Evolutionary conservation across 2,329 filamentous ascomycete genomes (phyloP), one percentile per base, ranked within the genome.

Genomic region (Alternaria triticimaculans): DNA sequence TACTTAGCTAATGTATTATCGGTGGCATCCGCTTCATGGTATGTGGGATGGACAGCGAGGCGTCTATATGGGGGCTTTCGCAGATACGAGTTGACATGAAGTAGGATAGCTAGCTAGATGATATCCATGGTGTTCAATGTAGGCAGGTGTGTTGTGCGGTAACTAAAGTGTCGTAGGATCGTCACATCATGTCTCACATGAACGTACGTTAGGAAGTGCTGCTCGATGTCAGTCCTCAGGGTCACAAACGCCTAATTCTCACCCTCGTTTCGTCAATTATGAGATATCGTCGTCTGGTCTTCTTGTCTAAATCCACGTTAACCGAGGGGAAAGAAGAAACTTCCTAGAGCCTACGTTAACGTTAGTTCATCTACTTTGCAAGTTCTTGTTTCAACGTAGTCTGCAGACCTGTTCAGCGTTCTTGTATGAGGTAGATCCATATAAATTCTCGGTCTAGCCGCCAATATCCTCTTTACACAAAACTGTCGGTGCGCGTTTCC

Each of bases 1-100:
- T 41, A 37, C 14, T 41, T 53, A 53, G 49, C 49, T 53, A 53
- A 53, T 53, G 49, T 53, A n/a, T 53, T 53, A 41, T 53, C 20
- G 28, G 30, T 53, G 49, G 49, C 49, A 53, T 53, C 49, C 30
- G 49, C 49, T 41, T 37, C 20, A 53, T 53, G 49, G 10, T 49
- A 49, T 26, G 26, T 33, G 26, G 49, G 12, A 37, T 15, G 49
- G 20, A 41, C 28, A 53, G 30, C 49, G 49, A 53, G 49, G 49
- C 49, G 30, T 53, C 28, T 23, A 41, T 53, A 15, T 25, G 14
- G 2, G 20, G 6, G 30, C 49, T 53, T 53, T 53, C 9, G 28
- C 49, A 53, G 20, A 25, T 53, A 53, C 33, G 30, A 6, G 20
- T 23, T 37, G 49, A 53, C 23, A 53, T 25, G 49, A 53, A 41